Conservation (phyloP, 1,284 basidiomycete genomes). For the Cutaneotrichosporon spelunceum region DNA sequence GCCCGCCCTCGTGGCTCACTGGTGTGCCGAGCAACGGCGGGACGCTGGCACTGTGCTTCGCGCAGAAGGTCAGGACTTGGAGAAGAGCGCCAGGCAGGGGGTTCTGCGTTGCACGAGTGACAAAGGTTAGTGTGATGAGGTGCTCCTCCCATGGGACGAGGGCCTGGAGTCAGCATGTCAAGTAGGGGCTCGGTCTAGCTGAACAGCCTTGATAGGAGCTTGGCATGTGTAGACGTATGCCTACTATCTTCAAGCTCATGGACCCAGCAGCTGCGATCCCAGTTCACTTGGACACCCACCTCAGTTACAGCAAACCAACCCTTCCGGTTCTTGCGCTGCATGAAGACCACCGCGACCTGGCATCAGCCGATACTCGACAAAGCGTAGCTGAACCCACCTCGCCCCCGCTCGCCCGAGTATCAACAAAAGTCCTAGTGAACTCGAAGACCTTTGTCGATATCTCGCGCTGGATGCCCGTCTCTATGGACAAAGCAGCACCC, state of each 20-base stretch:
- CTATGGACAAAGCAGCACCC: neutral
- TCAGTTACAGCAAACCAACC: slow-evolving; percentile 50
- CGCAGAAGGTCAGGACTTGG: slow-evolving; percentile 41
- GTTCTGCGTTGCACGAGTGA: slow-evolving; percentile 21
- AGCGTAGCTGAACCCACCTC: slow-evolving; percentile 26
- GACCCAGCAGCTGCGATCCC: too few relatives aligned
- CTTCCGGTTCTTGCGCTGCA: slow-evolving; percentile 44
- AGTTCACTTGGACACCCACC: slow-evolving; percentile 21
- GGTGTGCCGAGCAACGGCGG: slow-evolving; percentile 33
- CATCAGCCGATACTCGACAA: neutral
- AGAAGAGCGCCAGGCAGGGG: slow-evolving; percentile 35
- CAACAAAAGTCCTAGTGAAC: slow-evolving; percentile 32
- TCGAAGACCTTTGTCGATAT: slow-evolving; percentile 35
- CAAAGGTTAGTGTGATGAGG: slow-evolving; percentile 35
- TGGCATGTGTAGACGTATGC: too few relatives aligned
- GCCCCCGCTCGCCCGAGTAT: slow-evolving; percentile 24
- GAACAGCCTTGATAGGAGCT: neutral
- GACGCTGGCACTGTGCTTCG: slow-evolving; percentile 37
- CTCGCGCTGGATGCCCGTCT: slow-evolving; percentile 29
- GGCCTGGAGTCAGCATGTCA: slow-evolving; percentile 34
- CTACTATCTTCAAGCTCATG: too few relatives aligned
- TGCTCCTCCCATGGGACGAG: slow-evolving; percentile 50
- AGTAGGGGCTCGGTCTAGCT: too few relatives aligned
- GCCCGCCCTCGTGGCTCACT: slow-evolving; percentile 20
- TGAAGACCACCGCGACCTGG: slow-evolving; percentile 46